Conservation (phyloP, 768 basidiomycete genomes). For the Calocera viscosa region DNA sequence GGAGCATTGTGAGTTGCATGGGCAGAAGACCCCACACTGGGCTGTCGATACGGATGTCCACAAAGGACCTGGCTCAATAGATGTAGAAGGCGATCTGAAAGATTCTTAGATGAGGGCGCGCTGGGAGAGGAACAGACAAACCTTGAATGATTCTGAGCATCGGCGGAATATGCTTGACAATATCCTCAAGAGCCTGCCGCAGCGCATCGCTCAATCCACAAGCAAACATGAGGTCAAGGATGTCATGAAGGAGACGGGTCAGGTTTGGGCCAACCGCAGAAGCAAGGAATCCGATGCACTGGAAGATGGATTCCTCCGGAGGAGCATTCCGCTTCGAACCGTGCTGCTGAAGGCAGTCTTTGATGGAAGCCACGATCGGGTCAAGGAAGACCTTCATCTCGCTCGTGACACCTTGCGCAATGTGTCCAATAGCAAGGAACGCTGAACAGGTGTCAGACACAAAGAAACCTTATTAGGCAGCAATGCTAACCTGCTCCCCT, state of each 20-base stretch:
- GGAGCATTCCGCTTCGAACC: conserved; percentile 89
- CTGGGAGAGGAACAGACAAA: conserved; percentile 22
- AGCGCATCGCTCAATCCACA: conserved; percentile 87
- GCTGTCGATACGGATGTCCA: conserved; percentile 57
- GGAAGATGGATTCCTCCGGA: conserved; percentile 89
- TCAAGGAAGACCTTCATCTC: conserved; percentile 96
- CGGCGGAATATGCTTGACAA: conserved; percentile 79
- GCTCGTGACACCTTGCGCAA: conserved; percentile 78
- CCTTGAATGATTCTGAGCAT: conserved; percentile 87
- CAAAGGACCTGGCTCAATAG: conserved; percentile 66
- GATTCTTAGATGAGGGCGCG: not conserved
- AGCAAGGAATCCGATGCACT: conserved; percentile 94
- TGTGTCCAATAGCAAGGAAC: conserved; percentile 92
- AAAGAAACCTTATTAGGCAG: not conserved
- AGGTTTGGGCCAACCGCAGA: conserved; percentile 90
- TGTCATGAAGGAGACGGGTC: conserved; percentile 89
- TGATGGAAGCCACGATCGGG: conserved; percentile 77
- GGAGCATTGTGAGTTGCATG: not conserved
- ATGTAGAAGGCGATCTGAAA: conserved; percentile 75
- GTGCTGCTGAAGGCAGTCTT: conserved; percentile 71
- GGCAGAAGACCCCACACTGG: not conserved
- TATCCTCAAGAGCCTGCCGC: conserved; percentile 67
- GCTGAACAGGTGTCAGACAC: conserved; percentile 35
- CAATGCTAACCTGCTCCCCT: conserved; percentile 62
- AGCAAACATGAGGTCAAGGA: conserved; percentile 91